These are phyloP conservation scores for Aspergillus fischeri DNA, from an alignment of 2,329 filamentous ascomycete genomes.

Conservation along the genomic window DNA sequence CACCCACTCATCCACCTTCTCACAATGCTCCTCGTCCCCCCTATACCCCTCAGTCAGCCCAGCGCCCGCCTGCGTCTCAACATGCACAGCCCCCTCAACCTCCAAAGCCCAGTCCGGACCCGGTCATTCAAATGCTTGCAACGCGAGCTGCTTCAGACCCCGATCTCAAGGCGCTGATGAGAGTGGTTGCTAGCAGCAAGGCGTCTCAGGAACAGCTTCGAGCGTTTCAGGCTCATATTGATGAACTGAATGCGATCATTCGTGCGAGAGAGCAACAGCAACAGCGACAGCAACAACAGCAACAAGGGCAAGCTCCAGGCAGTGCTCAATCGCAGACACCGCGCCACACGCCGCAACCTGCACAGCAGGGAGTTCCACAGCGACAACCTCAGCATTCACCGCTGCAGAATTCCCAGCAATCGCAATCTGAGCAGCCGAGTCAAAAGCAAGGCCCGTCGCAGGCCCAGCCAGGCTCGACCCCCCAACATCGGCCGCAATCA, in stretches of 20 bases:
- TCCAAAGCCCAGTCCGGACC: conserved; percentile 44
- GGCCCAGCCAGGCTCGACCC: conserved; percentile 1
- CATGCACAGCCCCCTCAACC: conserved; percentile 30
- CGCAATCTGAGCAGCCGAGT: conserved; percentile 5
- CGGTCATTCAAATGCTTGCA: conserved; percentile 52
- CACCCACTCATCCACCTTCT: conserved; percentile 7
- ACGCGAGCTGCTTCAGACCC: conserved; percentile 47
- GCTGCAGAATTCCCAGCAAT: conserved; percentile 10
- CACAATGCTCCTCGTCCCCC: conserved; percentile 18
- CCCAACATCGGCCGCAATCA: conserved; percentile 5
- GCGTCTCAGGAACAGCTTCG: conserved; percentile 47
- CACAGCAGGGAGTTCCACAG: conserved; percentile 6
- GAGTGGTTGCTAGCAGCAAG: conserved; percentile 47
- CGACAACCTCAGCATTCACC: conserved; percentile 6
- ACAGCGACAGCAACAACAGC: conserved; percentile 29
- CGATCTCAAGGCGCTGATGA: conserved; percentile 48
- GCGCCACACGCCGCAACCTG: conserved; percentile 16
- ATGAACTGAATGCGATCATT: conserved; percentile 49
- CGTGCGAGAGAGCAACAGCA: conserved; percentile 41
- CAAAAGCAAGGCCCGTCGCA: conserved; percentile 3
- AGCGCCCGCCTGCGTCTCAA: conserved; percentile 26
- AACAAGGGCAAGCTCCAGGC: conserved; percentile 15
- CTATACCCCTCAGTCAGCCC: conserved; percentile 21
- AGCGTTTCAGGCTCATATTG: conserved; percentile 49
- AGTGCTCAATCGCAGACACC: conserved; percentile 13